These are phyloP conservation scores for Trametes sp. DNA, from an alignment of 1,284 basidiomycete genomes.

Conservation along the genomic window DNA sequence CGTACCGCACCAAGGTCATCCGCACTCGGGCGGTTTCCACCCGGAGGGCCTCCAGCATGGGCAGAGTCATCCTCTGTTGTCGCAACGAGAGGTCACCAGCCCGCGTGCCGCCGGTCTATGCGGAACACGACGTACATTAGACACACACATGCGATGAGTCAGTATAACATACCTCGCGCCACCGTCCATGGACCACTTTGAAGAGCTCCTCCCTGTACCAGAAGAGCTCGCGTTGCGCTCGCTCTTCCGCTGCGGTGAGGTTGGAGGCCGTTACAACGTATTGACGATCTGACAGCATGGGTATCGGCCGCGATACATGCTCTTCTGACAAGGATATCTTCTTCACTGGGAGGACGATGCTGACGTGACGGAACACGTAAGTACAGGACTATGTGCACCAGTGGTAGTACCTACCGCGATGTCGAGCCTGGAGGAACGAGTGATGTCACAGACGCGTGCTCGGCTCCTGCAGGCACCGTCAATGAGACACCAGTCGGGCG, in stretches of 20 bases:
- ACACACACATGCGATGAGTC: neutral
- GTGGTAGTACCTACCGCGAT: conserved; percentile 72
- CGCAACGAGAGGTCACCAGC: conserved; percentile 79
- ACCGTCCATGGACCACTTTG: conserved; percentile 69
- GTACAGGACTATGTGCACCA: too few species aligned
- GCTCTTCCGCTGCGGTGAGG: conserved; percentile 66
- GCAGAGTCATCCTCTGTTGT: conserved; percentile 74
- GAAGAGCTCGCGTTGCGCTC: conserved; percentile 79
- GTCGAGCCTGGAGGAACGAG: conserved; percentile 87
- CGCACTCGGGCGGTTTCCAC: conserved; percentile 67
- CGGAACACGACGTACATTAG: conserved; percentile 21
- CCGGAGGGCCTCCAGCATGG: conserved; percentile 79
- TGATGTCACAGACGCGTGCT: conserved; percentile 56
- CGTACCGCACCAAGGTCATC: conserved; percentile 57
- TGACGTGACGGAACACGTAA: conserved; percentile 41
- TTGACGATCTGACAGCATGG: conserved; percentile 87
- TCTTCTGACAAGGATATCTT: conserved; percentile 69
- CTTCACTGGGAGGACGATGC: conserved; percentile 82
- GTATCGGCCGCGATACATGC: conserved; percentile 74
- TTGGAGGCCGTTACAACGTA: conserved; percentile 86
- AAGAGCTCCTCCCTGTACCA: conserved; percentile 94
- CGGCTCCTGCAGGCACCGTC: conserved; percentile 44
- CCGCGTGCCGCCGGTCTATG: conserved; percentile 63
- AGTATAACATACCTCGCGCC: conserved; percentile 76
- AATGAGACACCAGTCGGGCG: conserved; percentile 1